Conservation (phyloP, 2,329 filamentous ascomycete species). For the Elsinoe arachidis region DNA sequence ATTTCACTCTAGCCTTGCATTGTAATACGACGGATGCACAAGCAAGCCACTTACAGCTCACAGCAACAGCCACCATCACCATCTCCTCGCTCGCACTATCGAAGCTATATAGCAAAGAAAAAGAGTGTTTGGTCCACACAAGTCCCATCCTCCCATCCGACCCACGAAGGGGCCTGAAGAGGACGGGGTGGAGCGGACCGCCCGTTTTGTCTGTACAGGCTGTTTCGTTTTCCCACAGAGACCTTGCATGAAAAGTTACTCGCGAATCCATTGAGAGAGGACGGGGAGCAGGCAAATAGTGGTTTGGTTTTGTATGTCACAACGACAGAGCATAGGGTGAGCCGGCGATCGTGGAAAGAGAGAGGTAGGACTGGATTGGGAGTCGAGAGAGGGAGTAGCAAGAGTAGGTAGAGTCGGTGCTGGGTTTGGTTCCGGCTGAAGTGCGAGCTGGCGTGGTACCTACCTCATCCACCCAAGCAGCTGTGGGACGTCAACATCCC, state of each 20-base stretch:
- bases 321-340: neutral
- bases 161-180: neutral
- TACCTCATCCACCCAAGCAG: too few species aligned
- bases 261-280: constrained; percentile 8
- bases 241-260: constrained; percentile 8
- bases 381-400: neutral
- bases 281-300: constrained; percentile 13
- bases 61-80: too few species aligned
- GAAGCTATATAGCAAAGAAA: neutral
- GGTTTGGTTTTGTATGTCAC: neutral
- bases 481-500: too few species aligned
- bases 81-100: too few species aligned
- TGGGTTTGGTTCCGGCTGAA: too few species aligned
- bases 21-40: too few species aligned
- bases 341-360: too few species aligned
- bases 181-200: constrained; percentile 12
- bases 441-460: too few species aligned
- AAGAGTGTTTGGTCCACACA: constrained; percentile 3
- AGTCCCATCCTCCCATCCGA: constrained; percentile 11
- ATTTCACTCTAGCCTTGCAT: too few species aligned
- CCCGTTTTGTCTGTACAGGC: constrained; percentile 2
- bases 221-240: constrained; percentile 10
- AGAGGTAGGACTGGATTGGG: neutral
- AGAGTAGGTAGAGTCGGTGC: too few species aligned
- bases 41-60: too few species aligned